phyloP scores from a whole-genome alignment of 2,329 filamentous ascomycete species.

The Hypoxylon sp. region DNA sequence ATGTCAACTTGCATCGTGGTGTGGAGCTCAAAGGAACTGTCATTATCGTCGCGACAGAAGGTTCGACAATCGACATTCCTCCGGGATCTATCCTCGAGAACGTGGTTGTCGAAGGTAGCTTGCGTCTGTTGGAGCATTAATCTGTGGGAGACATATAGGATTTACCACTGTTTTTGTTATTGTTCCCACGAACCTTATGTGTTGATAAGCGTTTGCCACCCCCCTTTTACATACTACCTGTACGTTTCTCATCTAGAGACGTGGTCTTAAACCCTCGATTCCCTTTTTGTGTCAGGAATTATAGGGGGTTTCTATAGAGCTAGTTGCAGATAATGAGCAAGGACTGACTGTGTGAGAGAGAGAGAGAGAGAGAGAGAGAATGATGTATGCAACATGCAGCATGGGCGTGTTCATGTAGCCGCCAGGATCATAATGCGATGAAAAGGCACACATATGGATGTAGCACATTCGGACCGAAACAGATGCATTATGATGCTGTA shows the following conservation, averaged over 20 bases:
- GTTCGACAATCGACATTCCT: conserved; percentile 97
- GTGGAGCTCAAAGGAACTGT: conserved; percentile 98
- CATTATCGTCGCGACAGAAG: conserved; percentile 98
- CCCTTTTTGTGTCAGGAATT: conserved; percentile 17
- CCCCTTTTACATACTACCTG: conserved; percentile 19
- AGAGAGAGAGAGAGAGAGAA: conserved; percentile 19
- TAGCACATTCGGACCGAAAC: background rate
- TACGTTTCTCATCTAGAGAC: conserved; percentile 12
- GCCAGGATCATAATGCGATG: conserved; percentile 41
- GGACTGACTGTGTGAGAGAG: background rate
- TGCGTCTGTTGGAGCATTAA: conserved; percentile 80
- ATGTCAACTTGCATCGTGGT: conserved; percentile 95
- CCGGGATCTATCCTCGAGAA: conserved; percentile 98
- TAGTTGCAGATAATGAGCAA: conserved; percentile 2
- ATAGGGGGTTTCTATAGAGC: conserved; percentile 32
- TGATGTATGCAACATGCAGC: conserved; percentile 17
- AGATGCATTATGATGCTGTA: conserved; percentile 6
- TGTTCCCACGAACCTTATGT: conserved; percentile 14
- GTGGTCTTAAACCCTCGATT: conserved; percentile 11
- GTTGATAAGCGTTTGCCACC: conserved; percentile 28
- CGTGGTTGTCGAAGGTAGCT: conserved; percentile 97
- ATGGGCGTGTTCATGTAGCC: conserved; percentile 33
- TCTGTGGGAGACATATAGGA: conserved; percentile 7
- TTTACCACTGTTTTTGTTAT: conserved; percentile 8
- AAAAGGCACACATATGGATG: conserved; percentile 22